Percentiles rank a stretch among this genome's conserved stretches.
These are phyloP conservation scores for Calonectria hongkongensis DNA, from an alignment of 2,329 filamentous ascomycete genomes.

Conservation along the genomic window DNA sequence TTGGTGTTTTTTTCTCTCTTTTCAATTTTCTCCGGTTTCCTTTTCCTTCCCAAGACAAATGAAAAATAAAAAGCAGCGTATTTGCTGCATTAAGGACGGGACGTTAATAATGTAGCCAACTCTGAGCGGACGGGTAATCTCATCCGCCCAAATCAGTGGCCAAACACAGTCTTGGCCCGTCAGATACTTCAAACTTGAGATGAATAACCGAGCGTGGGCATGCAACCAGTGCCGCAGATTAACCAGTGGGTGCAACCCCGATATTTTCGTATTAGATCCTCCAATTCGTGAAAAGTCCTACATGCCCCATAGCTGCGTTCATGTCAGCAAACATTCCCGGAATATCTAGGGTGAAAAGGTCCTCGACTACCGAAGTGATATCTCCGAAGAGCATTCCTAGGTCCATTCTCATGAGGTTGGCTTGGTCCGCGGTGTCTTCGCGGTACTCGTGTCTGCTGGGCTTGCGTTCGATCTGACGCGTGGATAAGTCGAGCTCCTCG, in stretches of 20 bases:
- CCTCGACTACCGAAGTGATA: constrained; percentile 14
- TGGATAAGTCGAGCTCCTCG: background rate
- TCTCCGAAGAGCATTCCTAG: constrained; percentile 8
- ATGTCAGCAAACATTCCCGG: constrained; percentile 4
- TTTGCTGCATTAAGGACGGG: background rate
- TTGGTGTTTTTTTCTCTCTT: background rate
- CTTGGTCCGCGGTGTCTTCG: constrained; percentile 2
- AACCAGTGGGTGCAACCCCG: background rate
- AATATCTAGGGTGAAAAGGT: background rate
- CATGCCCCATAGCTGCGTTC: constrained; percentile 11
- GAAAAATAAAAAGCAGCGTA: constrained; percentile 1
- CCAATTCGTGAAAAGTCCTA: background rate
- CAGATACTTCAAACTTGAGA: constrained; percentile 6
- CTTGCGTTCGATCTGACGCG: background rate
- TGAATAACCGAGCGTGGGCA: background rate
- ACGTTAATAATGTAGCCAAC: constrained; percentile 10
- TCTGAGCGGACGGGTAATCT: background rate
- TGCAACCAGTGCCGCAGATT: constrained; percentile 13
- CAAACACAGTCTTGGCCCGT: background rate
- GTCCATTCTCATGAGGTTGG: constrained; percentile 6
- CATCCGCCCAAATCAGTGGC: constrained; percentile 13
- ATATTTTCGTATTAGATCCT: constrained; percentile 4
- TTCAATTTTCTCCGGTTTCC: background rate
- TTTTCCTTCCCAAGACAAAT: background rate
- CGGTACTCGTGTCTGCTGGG: background rate